Conservation (phyloP, 305 asterid genomes). For the Vinca major region DNA sequence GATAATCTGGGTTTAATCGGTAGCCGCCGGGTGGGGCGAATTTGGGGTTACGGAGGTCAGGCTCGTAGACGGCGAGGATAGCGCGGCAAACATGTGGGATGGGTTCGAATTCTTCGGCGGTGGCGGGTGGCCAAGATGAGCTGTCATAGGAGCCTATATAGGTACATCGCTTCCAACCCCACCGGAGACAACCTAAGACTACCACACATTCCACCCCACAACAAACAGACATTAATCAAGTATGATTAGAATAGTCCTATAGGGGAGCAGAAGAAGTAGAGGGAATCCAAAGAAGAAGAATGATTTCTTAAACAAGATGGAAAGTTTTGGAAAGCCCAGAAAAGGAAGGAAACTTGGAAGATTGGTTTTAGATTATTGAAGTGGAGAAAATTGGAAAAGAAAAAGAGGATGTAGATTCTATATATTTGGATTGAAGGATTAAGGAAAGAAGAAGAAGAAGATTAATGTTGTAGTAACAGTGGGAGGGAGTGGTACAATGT, state of each 20-base stretch:
- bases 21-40: slow-evolving; percentile 60
- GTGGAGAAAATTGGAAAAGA: no score
- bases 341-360: no score
- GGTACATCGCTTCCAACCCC: slow-evolving; percentile 99
- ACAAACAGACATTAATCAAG: slow-evolving; percentile 45
- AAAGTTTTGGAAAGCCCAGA: neutral
- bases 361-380: no score
- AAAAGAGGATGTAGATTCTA: no score
- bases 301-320: neutral
- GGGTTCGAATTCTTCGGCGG: slow-evolving; percentile 63
- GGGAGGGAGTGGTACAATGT: neutral
- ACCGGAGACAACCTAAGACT: slow-evolving; percentile 65
- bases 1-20: slow-evolving; percentile 56
- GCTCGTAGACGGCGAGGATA: slow-evolving; percentile 75
- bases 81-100: slow-evolving; percentile 72
- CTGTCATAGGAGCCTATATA: slow-evolving; percentile 88
- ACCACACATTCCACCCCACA: slow-evolving; percentile 82
- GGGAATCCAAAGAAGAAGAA: neutral
- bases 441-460: no score
- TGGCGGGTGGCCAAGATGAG: slow-evolving; percentile 72
- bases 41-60: slow-evolving; percentile 52
- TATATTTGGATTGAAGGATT: no score
- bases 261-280: no score
- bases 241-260: neutral
- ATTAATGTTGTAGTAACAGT: no score